Base-by-base conservation (phyloP, 2,329 filamentous ascomycete genomes). In the Calonectria fujianensis region DNA sequence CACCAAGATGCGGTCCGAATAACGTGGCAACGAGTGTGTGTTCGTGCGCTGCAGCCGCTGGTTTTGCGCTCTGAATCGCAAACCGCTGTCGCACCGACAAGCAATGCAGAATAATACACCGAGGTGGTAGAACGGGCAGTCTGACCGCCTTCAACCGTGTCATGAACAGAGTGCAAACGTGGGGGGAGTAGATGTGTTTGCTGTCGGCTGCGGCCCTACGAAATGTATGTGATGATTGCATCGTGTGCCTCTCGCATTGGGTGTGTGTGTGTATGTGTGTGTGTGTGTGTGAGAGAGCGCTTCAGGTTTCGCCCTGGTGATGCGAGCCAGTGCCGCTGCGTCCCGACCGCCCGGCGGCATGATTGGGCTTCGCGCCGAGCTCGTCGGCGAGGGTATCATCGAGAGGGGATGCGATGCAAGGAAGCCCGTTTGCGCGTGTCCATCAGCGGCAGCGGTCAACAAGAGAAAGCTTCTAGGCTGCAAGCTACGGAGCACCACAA, bases 81-180 rank as follows among this genome's bases (percentile, higher is more conserved):
- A 61, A 61, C 57, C 16, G 35, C 20, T 61, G 57, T 27, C 35
- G 37, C 39, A 10, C 9, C 37, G 24, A 31, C 39, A 50, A 57
- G n/a, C 48, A 39, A 57, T 51, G 59, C 37, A 65, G 48, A 29
- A 68, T 16, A 50, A 67, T 54, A 31, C 70, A 32, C 52, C 52
- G 29, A 52, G 35, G 14, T 18, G n/a, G 39, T 14, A 39, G n/a
- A 24, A 27, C 51, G 37, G 73, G 69, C 68, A 64, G 63, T 72
- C 69, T 69, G 73, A 74, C 73, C 73, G 73, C 73, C 69, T 74
- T 52, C 24, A 32, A 59, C 35, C 13, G 57, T 61, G 57, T 59
- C 50, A 69, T 57, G 51, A 69, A 45, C 20, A 24, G 16, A 20
- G 18, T 35, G 31, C 14, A 54, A 59, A 48, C 45, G 51, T 51